Conservation (phyloP, 352 stramenopile genomes). For the Phytophthora colocasiae region DNA sequence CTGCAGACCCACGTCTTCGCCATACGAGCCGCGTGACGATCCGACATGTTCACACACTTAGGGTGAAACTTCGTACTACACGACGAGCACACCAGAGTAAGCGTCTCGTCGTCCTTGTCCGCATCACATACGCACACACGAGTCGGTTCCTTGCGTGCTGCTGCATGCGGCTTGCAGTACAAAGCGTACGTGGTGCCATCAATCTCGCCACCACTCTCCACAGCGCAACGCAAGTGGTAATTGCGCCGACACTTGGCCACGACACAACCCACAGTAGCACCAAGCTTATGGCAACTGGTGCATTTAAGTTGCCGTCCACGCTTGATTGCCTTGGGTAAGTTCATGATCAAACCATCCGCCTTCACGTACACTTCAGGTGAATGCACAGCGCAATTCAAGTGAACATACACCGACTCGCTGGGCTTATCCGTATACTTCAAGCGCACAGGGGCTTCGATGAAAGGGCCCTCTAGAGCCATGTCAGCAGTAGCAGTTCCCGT, state of each 20-base stretch:
- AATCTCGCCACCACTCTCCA: constrained; percentile 78
- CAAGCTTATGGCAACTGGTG: constrained; percentile 65
- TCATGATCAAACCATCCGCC: constrained; percentile 81
- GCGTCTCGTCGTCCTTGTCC: constrained; percentile 46
- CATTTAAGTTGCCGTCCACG: constrained; percentile 81
- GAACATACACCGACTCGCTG: constrained; percentile 71
- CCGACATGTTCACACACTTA: constrained; percentile 85
- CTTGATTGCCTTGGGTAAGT: constrained; percentile 79
- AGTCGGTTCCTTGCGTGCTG: constrained; percentile 43
- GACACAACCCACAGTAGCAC: constrained; percentile 81
- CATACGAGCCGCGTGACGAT: constrained; percentile 63
- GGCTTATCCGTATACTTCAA: constrained; percentile 80
- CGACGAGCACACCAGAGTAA: constrained; percentile 67
- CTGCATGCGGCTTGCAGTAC: constrained; percentile 74
- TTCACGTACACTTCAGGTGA: constrained; percentile 87
- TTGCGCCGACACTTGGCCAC: constrained; percentile 81
- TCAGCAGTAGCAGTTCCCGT: constrained; percentile 31
- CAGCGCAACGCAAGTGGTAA: constrained; percentile 81
- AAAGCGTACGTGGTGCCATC: constrained; percentile 75
- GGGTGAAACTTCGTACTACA: constrained; percentile 80
- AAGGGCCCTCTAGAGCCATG: constrained; percentile 63
- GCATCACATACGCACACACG: constrained; percentile 57
- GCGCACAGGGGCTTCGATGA: constrained; percentile 78
- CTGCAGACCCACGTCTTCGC: constrained; percentile 52
- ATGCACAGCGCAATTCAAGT: constrained; percentile 86